A percentile compares a stretch with the other conserved stretches of the same genome.
phyloP scores from a whole-genome alignment of 108 stramenopile species.

The Asterionellopsis glacialis region DNA sequence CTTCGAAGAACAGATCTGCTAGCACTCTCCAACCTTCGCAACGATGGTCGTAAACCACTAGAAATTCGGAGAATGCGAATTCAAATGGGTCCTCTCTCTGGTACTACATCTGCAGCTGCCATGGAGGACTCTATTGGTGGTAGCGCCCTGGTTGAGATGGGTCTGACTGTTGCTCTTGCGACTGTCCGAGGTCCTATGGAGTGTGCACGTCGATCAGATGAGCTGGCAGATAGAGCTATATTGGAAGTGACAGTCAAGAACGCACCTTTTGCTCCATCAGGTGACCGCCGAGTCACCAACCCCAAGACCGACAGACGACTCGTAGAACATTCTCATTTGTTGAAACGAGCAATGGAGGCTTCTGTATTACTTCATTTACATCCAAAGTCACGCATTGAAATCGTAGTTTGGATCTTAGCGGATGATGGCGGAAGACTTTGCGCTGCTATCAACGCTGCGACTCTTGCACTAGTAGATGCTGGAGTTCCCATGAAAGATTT shows the following conservation, averaged over 20 bases:
- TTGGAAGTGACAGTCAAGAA: constrained; percentile 60
- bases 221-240: constrained; percentile 66
- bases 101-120: neutral
- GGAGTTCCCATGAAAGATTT: constrained; percentile 81
- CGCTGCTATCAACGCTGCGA: constrained; percentile 84
- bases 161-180: constrained; percentile 70
- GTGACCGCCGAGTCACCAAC: constrained; percentile 64
- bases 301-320: constrained; percentile 71
- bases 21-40: constrained; percentile 77
- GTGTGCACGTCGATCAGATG: constrained; percentile 65
- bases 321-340: constrained; percentile 65
- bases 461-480: constrained; percentile 75
- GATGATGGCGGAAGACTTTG: constrained; percentile 85
- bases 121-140: constrained; percentile 35
- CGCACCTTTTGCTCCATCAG: constrained; percentile 66
- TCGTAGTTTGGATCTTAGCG: constrained; percentile 63
- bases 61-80: constrained; percentile 80
- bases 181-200: constrained; percentile 62
- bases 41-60: constrained; percentile 78
- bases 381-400: constrained; percentile 69
- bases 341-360: constrained; percentile 75
- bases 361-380: constrained; percentile 73
- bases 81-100: constrained; percentile 59
- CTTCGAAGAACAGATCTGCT: constrained; percentile 76
- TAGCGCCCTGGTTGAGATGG: constrained; percentile 77